Conservation (phyloP, 2,329 filamentous ascomycete species). For the Stagonosporopsis vannaccii region DNA sequence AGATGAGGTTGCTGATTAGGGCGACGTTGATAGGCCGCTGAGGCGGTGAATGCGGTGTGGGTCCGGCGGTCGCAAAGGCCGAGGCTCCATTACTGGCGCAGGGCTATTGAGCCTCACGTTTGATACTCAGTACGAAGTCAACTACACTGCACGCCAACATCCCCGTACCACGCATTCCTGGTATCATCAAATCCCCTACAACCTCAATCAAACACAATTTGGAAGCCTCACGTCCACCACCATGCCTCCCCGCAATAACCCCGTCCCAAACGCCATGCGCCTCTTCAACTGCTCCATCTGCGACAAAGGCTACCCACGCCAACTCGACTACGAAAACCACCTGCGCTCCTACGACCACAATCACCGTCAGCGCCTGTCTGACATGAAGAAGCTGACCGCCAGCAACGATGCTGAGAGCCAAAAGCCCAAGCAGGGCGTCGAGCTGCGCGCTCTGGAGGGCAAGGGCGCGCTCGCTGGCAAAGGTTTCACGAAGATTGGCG, state of each 20-base stretch:
- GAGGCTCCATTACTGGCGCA: slow-evolving; percentile 2
- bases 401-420: slow-evolving; percentile 34
- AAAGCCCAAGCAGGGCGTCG: slow-evolving; percentile 28
- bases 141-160: background rate
- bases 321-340: slow-evolving; percentile 96
- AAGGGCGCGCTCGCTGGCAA: slow-evolving; percentile 27
- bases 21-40: slow-evolving; percentile 43
- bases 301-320: slow-evolving; percentile 89
- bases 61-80: slow-evolving; percentile 1
- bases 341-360: slow-evolving; percentile 94
- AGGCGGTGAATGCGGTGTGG: slow-evolving; percentile 16
- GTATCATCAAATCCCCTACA: background rate
- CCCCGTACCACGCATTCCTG: background rate
- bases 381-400: slow-evolving; percentile 74
- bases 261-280: slow-evolving; percentile 50
- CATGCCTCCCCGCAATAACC: slow-evolving; percentile 52
- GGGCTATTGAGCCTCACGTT: background rate
- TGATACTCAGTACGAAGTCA: background rate
- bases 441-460: slow-evolving; percentile 37
- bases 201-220: background rate
- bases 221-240: slow-evolving; percentile 39
- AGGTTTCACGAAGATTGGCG: slow-evolving; percentile 41
- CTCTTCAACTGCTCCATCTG: slow-evolving; percentile 70
- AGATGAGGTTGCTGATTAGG: slow-evolving; percentile 29
- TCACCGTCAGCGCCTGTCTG: slow-evolving; percentile 75